phyloP scores from a whole-genome alignment of 2,329 filamentous ascomycete genomes.

The Metarhizium robertsii region DNA sequence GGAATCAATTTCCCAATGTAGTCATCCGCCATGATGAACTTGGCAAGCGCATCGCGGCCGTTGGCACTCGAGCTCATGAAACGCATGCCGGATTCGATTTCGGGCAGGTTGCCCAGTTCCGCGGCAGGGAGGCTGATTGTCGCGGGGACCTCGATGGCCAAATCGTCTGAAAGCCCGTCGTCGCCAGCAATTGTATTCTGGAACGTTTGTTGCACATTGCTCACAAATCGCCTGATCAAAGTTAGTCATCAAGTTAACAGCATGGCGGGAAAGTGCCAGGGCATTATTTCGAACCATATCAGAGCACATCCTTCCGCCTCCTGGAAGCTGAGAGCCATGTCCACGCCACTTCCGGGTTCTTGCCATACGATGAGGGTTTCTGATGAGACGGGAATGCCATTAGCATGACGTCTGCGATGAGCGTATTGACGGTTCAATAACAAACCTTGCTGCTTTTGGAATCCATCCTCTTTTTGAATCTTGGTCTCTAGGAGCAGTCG shows the following conservation, averaged over 20 bases:
- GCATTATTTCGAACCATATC: constrained; percentile 60
- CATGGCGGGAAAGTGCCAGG: neutral
- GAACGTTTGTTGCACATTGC: constrained; percentile 70
- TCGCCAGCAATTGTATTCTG: constrained; percentile 45
- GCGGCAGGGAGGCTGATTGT: constrained; percentile 68
- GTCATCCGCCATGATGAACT: constrained; percentile 75
- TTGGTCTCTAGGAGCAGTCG: constrained; percentile 79
- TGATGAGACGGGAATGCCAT: constrained; percentile 23
- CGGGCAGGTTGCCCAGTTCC: constrained; percentile 70
- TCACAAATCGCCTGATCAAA: constrained; percentile 73
- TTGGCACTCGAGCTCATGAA: constrained; percentile 62
- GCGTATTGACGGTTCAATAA: neutral
- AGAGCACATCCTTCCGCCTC: constrained; percentile 87
- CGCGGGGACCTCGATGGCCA: constrained; percentile 62
- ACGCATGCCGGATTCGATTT: constrained; percentile 80
- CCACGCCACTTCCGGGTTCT: constrained; percentile 69
- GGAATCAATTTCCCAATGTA: constrained; percentile 84
- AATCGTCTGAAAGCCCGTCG: constrained; percentile 80
- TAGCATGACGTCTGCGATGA: neutral
- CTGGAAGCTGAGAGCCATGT: constrained; percentile 98
- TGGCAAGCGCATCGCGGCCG: constrained; percentile 78
- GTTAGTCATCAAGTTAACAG: constrained; percentile 11
- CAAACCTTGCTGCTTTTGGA: constrained; percentile 94
- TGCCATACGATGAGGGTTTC: constrained; percentile 99
- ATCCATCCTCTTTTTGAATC: constrained; percentile 88